Conservation (phyloP, 768 basidiomycete species). For the Lentinula sp. region DNA sequence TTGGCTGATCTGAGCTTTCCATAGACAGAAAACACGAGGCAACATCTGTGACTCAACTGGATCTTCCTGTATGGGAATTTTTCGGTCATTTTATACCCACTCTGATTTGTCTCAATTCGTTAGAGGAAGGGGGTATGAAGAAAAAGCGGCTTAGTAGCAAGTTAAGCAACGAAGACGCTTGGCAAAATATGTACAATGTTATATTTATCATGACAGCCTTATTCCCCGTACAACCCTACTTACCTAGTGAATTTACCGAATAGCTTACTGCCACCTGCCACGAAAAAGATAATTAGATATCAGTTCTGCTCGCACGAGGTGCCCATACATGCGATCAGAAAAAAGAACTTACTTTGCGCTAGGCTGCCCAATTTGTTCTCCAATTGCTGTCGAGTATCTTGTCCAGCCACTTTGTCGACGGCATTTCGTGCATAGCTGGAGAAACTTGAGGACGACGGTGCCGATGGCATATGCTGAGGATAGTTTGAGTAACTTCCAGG, state of each 20-base stretch:
- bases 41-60: not conserved
- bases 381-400: conserved; percentile 40
- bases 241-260: conserved; percentile 39
- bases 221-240: not conserved
- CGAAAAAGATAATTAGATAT: conserved; percentile 6
- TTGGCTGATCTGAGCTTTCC: not conserved
- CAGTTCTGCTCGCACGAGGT: conserved; percentile 8
- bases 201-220: too few species aligned
- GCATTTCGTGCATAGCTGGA: conserved; percentile 38
- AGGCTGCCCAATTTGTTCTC: conserved; percentile 40
- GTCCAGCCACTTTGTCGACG: conserved; percentile 54
- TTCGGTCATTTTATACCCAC: too few species aligned
- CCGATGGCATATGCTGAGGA: conserved; percentile 14
- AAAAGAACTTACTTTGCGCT: conserved; percentile 42
- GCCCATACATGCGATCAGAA: not conserved
- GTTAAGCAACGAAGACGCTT: too few species aligned
- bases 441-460: conserved; percentile 23
- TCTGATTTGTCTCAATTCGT: not conserved
- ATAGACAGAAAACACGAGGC: not conserved
- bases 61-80: not conserved
- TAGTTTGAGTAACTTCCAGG: not conserved
- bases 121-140: not conserved
- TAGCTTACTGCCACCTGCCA: conserved; percentile 36
- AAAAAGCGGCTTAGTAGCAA: not conserved
- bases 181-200: too few species aligned